Percentiles rank a stretch among this genome's conserved stretches.
These are phyloP conservation scores for Polyporus arcularius DNA, from an alignment of 768 basidiomycete species.

Conservation along the genomic window DNA sequence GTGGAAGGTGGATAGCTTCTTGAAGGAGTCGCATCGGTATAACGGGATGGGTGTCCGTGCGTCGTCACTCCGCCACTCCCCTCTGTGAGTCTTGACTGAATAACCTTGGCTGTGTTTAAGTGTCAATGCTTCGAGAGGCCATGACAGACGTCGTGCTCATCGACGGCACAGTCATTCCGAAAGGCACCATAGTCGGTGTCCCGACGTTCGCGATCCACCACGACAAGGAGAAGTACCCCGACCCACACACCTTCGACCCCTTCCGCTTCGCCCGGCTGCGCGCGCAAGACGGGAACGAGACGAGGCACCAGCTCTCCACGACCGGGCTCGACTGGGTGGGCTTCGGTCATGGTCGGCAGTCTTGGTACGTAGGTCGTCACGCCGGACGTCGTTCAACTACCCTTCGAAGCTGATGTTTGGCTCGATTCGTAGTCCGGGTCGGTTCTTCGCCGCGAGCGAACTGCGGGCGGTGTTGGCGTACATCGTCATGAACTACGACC, in stretches of 20 bases:
- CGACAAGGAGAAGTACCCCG: constrained; percentile 31
- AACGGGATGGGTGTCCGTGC: constrained; percentile 21
- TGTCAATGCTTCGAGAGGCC: constrained; percentile 33
- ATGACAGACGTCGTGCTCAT: constrained; percentile 44
- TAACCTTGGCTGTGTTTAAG: too few species aligned
- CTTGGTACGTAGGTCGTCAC: too few species aligned
- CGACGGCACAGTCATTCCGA: constrained; percentile 43
- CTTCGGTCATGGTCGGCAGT: constrained; percentile 17
- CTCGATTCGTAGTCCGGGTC: constrained; percentile 28
- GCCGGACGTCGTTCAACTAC: too few species aligned
- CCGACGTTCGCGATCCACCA: constrained; percentile 33
- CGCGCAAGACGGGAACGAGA: constrained; percentile 8
- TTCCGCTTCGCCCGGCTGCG: constrained; percentile 38
- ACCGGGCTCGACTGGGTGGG: constrained; percentile 8
- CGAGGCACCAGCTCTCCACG: constrained; percentile 15
- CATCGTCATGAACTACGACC: constrained; percentile 32
- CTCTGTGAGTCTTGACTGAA: neutral
- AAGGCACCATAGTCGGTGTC: constrained; percentile 37
- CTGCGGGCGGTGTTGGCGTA: constrained; percentile 35
- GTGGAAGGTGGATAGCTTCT: constrained; percentile 36
- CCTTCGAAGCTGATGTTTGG: neutral
- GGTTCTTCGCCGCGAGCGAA: constrained; percentile 35
- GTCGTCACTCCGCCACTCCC: neutral
- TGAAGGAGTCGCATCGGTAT: constrained; percentile 34
- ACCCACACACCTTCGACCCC: constrained; percentile 42